Base-by-base conservation (phyloP, 768 basidiomycete genomes). In the Podaxis sp. region DNA sequence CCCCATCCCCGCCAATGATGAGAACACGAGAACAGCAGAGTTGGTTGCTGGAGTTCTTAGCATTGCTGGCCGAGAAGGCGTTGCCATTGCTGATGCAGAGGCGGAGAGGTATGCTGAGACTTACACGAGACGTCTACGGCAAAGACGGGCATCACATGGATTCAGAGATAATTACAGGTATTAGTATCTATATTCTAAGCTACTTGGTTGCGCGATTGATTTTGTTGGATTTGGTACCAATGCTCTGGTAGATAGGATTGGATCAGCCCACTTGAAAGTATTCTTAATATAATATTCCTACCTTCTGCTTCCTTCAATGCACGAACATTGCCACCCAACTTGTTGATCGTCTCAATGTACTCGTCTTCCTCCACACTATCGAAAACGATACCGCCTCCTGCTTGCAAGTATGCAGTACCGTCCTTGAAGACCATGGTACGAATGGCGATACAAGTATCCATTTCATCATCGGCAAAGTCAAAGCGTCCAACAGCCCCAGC, bases 381-480 rank as follows among this genome's bases (percentile, higher is more conserved):
- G 66, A 89, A 94, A 9, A 99, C 97, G 66, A 99, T 97, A 1
- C 96, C 96, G 57, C 96, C 97, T 5, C 96, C 95, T 40, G 97
- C 97, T 72, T 98, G 96, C 51, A 98, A 77, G 73, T 98, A 98
- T 22, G 86, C 93, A 19, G 87, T 80, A 2, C 95, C 94, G 66
- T 95, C 84, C 75, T 97, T 98, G 82, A 97, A 98, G 1, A 89
- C 85, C 94, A 98, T 98, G 4, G 96, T 98, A 36, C 97, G 87
- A 68, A 99, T 98, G 4, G 97, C 96, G 69, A 99, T 99, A 76
- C 96, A 98, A 0, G 94, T 97, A 73, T 99, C 97, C 91, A 98
- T 94, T 70, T 90, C 89, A 72, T 98, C 93, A 25, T 85, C 80
- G 2, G 94, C 92, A 74, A 98, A 98, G 75, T 98, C 96, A 73